Base-by-base conservation (phyloP, 1,139 yeast species). In the Yamadazyma membranifaciens region DNA sequence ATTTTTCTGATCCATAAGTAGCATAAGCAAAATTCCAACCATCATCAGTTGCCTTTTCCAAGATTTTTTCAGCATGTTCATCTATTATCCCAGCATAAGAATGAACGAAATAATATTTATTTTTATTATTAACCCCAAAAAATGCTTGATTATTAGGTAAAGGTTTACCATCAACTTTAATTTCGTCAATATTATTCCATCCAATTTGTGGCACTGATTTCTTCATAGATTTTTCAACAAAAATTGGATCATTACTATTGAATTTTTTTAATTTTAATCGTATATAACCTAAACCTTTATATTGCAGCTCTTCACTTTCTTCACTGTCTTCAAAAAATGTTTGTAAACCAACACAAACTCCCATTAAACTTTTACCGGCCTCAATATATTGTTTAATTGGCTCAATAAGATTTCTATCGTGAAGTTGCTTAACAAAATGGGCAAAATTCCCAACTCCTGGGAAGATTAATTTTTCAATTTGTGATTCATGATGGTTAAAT, bases 401-500 rank as follows among this genome's bases (percentile, higher is more conserved):
- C 27, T 69, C 75, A 10, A 73, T 79, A 43, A 92, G 79, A 0
- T 81, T 78, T 45, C 86, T 73, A 3, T 69, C 69, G 40, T 73
- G 74, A 39, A 92, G 62, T 51, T 86, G 80, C 40, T 77, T 78
- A 46, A 89, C 88, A 59, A 92, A 91, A 60, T 92, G 98, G 31
- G 96, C 98, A 62, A 81, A 92, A 59, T 89, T 91, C 22, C 98
- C 98, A 5, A 92, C 98, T 20, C 98, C 98, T 11, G 98, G 98
- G 33, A 92, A 75, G 42, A 87, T 69, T 46, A 87, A 65, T 53
- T 69, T 79, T 35, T 70, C 66, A 37, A 84, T 83, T 11, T 66
- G 57, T n/a, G 57, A 44, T 33, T 80, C 61, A 36, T 65, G 63
- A 60, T 49, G 36, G 9, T 47, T 38, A 43, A 71, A 72, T 34